Base-by-base conservation (phyloP, 192 early-diverging fungal genomes). In the Umbelopsis sp. region DNA sequence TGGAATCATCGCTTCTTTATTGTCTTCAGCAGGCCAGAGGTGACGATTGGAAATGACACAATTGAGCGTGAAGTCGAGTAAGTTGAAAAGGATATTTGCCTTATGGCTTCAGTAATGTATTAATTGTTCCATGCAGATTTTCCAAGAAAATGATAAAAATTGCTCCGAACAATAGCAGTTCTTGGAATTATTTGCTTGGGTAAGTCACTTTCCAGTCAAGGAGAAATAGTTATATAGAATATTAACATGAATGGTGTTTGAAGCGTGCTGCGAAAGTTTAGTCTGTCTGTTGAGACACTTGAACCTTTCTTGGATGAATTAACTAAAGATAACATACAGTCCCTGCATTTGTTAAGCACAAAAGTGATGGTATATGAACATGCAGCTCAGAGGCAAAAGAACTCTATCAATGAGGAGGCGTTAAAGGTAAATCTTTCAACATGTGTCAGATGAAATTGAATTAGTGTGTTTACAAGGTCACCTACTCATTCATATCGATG, bases 1-100 rank as follows among this genome's bases (percentile, higher is more conserved):
- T 98, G 97, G 98, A 99, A 98, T 80, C 94, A 99, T 70, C 88
- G 98, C 22, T 97, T 86, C 77, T 99, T 92, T 91, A 84, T 88
- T 3, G 68, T 89, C 2, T 86, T 86, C 31, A 62, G 73, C 49
- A 74, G 76, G 75, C 71, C 79, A 3, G 65, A 51, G 12, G 50
- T 59, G 7, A 45, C 83, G 0, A 26, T 34, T 36, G 72, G 74
- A 6, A 79, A 81, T 12, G 86, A 85, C n/a, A 68, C 76, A 6
- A 31, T 91, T 20, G 72, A 80, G 20, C 50, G 53, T 12, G 95
- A 97, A 75, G 82, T 97, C 25, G 78, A 85, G 82, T 95, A 87
- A 82, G 82, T 77, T 12, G 32, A 20, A 12, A 47, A 32, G 2
- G 0, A 17, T 70, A 62, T 44, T 21, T 25, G 8, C 2, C 6